Base-by-base conservation (phyloP, 768 basidiomycete genomes). In the Leccinum aurantiacum region DNA sequence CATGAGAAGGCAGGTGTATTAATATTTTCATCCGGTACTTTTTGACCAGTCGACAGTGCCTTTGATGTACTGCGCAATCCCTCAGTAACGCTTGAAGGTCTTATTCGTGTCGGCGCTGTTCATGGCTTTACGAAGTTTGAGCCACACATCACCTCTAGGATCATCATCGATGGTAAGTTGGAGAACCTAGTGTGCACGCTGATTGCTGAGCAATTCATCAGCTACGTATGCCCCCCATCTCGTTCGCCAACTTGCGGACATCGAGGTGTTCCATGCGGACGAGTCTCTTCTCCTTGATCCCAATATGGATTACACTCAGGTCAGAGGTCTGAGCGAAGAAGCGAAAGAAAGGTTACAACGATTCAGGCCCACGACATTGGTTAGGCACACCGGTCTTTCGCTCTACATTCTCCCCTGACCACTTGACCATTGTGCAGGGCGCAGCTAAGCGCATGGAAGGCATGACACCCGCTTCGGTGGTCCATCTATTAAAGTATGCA, bases 361-460 rank as follows among this genome's bases (percentile, higher is more conserved):
- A 4, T 81, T 88, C 2, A 75, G 82, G 53, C 94, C 94, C 0
- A 79, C 80, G 15, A 93, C 85, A 10, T 82, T 95, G 57, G 91
- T 87, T 15, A 59, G 48, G 65, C 64, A 27, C 79, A 71, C 3
- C 55, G 19, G 2, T 33, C 14, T 3, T 4, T 5, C 15, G 0
- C 19, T 48, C 27, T 35, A 46, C n/a, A 0, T 35, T 29, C 8
- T 49, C 7, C 13, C 35, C 58, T 51, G 55, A 60, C 59, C 13
- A 24, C 48, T 60, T 11, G 35, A 33, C 27, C 2, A 53, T 51
- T 3, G 5, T 56, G 31, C n/a, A 94, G 93, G 93, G 93, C n/a
- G 89, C 90, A 4, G 94, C 90, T 15, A 94, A 93, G 72, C 79
- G 93, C 27, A 93, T 95, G 85, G 93, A 95, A 69, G 94, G 94